Evolutionary conservation across 2,329 filamentous ascomycete species (phyloP).

Genomic region (Cordyceps sp.): DNA sequence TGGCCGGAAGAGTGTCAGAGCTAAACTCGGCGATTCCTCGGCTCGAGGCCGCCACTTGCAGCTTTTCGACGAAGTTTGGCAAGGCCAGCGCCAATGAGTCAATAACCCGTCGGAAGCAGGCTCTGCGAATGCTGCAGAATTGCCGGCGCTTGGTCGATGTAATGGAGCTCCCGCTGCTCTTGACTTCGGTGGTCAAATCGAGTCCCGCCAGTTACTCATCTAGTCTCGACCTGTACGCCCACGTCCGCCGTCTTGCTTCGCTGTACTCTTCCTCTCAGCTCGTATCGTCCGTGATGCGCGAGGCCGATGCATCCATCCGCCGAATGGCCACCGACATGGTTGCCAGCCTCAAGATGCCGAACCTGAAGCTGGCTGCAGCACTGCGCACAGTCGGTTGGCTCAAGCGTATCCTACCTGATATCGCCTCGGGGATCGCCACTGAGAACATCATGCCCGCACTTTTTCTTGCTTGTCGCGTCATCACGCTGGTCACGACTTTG

Average conservation of each 20-base stretch:
- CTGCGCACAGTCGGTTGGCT: slow-evolving; percentile 88
- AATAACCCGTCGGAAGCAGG: slow-evolving; percentile 58
- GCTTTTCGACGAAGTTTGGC: slow-evolving; percentile 71
- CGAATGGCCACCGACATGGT: slow-evolving; percentile 79
- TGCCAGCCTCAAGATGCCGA: slow-evolving; percentile 54
- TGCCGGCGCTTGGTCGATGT: slow-evolving; percentile 82
- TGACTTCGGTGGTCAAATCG: slow-evolving; percentile 60
- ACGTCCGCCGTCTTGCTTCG: slow-evolving; percentile 71
- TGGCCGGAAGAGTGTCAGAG: slow-evolving; percentile 48
- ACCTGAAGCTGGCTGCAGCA: slow-evolving; percentile 74
- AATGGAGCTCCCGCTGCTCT: slow-evolving; percentile 71
- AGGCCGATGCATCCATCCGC: slow-evolving; percentile 78
- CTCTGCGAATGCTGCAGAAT: slow-evolving; percentile 69
- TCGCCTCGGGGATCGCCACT: slow-evolving; percentile 21
- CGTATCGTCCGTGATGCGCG: slow-evolving; percentile 52
- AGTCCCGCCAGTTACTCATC: slow-evolving; percentile 65
- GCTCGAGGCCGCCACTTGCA: slow-evolving; percentile 62
- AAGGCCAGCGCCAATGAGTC: slow-evolving; percentile 53
- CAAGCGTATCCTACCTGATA: slow-evolving; percentile 67
- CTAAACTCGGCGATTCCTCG: slow-evolving; percentile 58
- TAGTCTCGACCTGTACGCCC: slow-evolving; percentile 80
- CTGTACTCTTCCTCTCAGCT: slow-evolving; percentile 69
- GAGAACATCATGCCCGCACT: slow-evolving; percentile 65
- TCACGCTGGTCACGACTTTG: slow-evolving; percentile 63
- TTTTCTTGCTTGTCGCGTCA: slow-evolving; percentile 74